These are phyloP conservation scores for Aspergillus sp. DNA, from an alignment of 2,329 filamentous ascomycete species.

Conservation along the genomic window DNA sequence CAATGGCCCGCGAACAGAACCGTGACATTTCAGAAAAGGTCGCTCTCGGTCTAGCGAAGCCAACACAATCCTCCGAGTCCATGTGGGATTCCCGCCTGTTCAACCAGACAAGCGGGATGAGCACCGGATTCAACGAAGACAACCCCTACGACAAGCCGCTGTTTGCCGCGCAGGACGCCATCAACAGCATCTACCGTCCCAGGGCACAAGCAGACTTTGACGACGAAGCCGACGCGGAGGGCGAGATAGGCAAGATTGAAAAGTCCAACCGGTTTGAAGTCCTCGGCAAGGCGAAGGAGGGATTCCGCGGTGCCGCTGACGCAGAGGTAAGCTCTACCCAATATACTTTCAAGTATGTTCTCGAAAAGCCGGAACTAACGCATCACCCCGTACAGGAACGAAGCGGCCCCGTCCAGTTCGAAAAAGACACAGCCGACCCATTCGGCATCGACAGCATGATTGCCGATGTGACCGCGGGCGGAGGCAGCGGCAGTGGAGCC, in stretches of 20 bases:
- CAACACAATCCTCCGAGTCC: slow-evolving; percentile 84
- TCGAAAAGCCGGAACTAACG: not conserved
- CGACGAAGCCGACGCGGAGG: slow-evolving; percentile 77
- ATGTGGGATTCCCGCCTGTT: slow-evolving; percentile 98
- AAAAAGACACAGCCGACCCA: slow-evolving; percentile 83
- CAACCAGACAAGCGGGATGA: slow-evolving; percentile 90
- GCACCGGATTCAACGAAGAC: slow-evolving; percentile 94
- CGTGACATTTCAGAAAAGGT: slow-evolving; percentile 98
- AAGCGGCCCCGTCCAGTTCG: slow-evolving; percentile 93
- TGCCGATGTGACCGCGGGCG: slow-evolving; percentile 67
- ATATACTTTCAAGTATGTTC: slow-evolving; percentile 9
- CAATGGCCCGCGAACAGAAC: slow-evolving; percentile 93
- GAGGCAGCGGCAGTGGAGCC: slow-evolving; percentile 51
- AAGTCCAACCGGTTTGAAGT: slow-evolving; percentile 87
- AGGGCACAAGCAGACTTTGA: slow-evolving; percentile 72
- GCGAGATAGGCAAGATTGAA: slow-evolving; percentile 85
- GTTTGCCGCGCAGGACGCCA: slow-evolving; percentile 93
- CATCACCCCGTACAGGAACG: slow-evolving; percentile 58
- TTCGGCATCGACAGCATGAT: slow-evolving; percentile 96
- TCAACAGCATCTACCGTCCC: slow-evolving; percentile 91
- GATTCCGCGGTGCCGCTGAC: slow-evolving; percentile 82
- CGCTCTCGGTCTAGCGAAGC: slow-evolving; percentile 90
- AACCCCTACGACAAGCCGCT: slow-evolving; percentile 96
- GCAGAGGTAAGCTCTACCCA: slow-evolving; percentile 65
- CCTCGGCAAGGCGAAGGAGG: slow-evolving; percentile 78